Evolutionary conservation across 441 rosid species (phyloP).

Genomic region (Pelargonium cotyledonis): DNA sequence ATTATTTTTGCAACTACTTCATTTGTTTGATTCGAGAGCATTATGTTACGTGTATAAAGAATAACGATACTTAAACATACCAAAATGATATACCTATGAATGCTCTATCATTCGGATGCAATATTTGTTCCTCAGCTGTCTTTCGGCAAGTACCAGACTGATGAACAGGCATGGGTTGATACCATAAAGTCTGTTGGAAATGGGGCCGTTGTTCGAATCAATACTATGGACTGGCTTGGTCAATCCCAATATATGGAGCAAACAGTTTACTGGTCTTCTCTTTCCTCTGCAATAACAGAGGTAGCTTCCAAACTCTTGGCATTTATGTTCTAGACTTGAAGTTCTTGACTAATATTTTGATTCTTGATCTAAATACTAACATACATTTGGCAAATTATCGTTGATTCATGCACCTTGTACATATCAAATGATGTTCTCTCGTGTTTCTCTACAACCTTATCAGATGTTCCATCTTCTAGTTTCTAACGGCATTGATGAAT

Average conservation of each 20-base stretch:
- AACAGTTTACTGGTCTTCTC: slow-evolving; percentile 64
- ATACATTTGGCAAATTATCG: too few relatives aligned
- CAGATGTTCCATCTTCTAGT: too few relatives aligned
- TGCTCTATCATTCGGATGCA: slow-evolving; percentile 17
- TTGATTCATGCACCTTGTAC: too few relatives aligned
- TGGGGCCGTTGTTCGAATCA: slow-evolving; percentile 62
- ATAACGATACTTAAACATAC: too few relatives aligned
- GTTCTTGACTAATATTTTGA: too few relatives aligned
- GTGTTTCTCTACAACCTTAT: too few relatives aligned
- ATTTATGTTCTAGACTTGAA: background rate
- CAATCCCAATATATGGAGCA: slow-evolving; percentile 56
- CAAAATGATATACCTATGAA: background rate
- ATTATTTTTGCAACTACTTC: background rate
- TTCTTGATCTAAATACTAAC: too few relatives aligned
- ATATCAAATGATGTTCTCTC: too few relatives aligned
- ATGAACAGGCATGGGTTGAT: slow-evolving; percentile 86
- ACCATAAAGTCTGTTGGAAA: slow-evolving; percentile 59
- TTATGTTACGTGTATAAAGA: too few relatives aligned
- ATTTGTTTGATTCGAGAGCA: background rate
- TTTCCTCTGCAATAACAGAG: slow-evolving; percentile 70
- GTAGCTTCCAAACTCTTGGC: slow-evolving; percentile 26
- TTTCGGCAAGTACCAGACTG: slow-evolving; percentile 61
- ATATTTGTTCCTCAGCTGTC: slow-evolving; percentile 47
- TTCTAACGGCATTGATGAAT: slow-evolving; percentile 1
- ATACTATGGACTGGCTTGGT: slow-evolving; percentile 92